phyloP scores from a whole-genome alignment of 2,329 filamentous ascomycete genomes.

The Aspergillus phoenicis region DNA sequence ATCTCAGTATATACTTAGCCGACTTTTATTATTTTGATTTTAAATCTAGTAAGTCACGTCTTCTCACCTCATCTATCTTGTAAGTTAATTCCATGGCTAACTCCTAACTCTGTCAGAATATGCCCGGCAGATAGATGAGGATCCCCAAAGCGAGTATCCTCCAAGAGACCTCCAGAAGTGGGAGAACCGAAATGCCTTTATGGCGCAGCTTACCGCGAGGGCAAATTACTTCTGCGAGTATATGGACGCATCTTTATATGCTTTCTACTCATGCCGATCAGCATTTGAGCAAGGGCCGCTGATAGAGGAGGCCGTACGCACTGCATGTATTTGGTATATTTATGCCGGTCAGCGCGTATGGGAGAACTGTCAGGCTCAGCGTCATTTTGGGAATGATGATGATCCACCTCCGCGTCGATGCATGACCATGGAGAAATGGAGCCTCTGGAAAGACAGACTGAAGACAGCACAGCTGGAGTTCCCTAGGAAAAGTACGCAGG shows the following conservation, averaged over 20 bases:
- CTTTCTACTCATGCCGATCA: neutral
- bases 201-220: neutral
- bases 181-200: conserved; percentile 1
- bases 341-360: neutral
- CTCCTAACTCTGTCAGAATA: neutral
- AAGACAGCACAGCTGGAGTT: neutral
- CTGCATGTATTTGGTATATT: neutral
- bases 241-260: neutral
- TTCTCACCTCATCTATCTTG: too few species aligned
- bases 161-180: neutral
- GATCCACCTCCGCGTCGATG: neutral
- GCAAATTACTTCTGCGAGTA: neutral
- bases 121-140: too few species aligned
- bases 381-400: neutral
- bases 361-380: neutral
- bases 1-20: neutral
- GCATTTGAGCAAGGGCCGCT: neutral
- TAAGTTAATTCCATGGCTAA: neutral
- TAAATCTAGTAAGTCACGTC: neutral
- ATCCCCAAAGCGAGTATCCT: neutral
- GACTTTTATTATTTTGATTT: neutral
- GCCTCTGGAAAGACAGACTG: neutral
- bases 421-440: neutral
- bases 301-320: neutral
- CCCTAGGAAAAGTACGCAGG: neutral